Evolutionary conservation across 306 rosid genomes (phyloP).

Genomic region (Acacia confusa): DNA sequence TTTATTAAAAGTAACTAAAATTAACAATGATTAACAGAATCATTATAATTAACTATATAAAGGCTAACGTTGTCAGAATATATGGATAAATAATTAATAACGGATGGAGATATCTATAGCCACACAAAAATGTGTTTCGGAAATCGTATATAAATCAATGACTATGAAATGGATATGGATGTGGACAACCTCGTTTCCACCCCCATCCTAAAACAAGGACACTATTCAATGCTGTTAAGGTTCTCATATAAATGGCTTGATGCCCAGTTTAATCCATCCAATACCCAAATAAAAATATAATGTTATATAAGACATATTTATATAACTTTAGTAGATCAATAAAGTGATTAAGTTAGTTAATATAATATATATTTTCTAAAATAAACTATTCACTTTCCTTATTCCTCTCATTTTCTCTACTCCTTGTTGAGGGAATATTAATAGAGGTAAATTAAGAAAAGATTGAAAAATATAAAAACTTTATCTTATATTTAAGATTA

Average conservation of each 20-base stretch:
- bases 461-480: too few species aligned
- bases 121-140: neutral
- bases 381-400: too few species aligned
- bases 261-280: neutral
- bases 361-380: too few species aligned
- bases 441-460: too few species aligned
- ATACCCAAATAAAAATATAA: neutral
- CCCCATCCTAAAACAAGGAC: neutral
- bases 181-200: slow-evolving; percentile 1
- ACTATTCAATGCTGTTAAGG: neutral
- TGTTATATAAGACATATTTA: too few species aligned
- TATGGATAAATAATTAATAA: neutral
- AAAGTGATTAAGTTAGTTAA: too few species aligned
- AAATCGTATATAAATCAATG: neutral
- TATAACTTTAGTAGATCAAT: too few species aligned
- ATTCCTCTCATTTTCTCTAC: too few species aligned
- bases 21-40: neutral
- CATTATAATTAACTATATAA: neutral
- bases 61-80: neutral
- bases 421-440: too few species aligned
- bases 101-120: neutral
- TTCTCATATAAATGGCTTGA: neutral
- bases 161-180: neutral
- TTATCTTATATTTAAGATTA: too few species aligned
- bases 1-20: neutral